Evolutionary conservation across 139 green algal species (phyloP).

Genomic region (Tetraselmis striata): DNA sequence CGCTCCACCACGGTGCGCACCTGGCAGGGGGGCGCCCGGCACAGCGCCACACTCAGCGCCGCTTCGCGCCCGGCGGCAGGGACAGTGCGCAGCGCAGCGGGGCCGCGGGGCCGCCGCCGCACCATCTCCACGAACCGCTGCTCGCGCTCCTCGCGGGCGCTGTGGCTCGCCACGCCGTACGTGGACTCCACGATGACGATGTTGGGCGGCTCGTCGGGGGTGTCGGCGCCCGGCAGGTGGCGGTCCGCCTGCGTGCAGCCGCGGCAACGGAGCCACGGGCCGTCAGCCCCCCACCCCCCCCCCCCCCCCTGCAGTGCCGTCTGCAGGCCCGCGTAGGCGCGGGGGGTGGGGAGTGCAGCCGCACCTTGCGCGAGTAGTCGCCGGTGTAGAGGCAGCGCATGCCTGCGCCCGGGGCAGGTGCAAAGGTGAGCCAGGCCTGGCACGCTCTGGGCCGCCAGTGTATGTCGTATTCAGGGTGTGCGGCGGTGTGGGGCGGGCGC

Average conservation of each 20-base stretch:
- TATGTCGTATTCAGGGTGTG: too few species aligned
- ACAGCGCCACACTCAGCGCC: not conserved
- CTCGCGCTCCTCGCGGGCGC: slow-evolving; percentile 78
- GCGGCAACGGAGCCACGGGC: too few species aligned
- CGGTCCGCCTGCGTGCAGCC: slow-evolving; percentile 57
- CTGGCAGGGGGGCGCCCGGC: too few species aligned
- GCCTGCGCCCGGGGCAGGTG: too few species aligned
- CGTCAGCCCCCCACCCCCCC: too few species aligned
- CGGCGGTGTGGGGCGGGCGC: too few species aligned
- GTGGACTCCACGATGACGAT: slow-evolving; percentile 90
- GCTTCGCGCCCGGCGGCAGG: not conserved
- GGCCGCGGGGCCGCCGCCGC: not conserved
- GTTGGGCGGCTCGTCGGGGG: slow-evolving; percentile 73
- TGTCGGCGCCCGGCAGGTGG: slow-evolving; percentile 84
- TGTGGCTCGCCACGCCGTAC: slow-evolving; percentile 86
- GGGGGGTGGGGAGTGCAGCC: too few species aligned
- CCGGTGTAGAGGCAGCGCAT: slow-evolving; percentile 92
- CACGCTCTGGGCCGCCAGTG: too few species aligned
- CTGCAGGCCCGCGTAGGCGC: too few species aligned
- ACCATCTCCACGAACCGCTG: slow-evolving; percentile 63
- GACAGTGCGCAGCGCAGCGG: not conserved
- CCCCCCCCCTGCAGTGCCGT: too few species aligned
- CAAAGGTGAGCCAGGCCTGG: too few species aligned
- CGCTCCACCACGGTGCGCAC: slow-evolving; percentile 58
- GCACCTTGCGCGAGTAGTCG: slow-evolving; percentile 66